A percentile compares a stretch with the other conserved stretches of the same genome.
Evolutionary conservation across 495 filamentous ascomycete species (phyloP).

Genomic region (Poronia punctata): DNA sequence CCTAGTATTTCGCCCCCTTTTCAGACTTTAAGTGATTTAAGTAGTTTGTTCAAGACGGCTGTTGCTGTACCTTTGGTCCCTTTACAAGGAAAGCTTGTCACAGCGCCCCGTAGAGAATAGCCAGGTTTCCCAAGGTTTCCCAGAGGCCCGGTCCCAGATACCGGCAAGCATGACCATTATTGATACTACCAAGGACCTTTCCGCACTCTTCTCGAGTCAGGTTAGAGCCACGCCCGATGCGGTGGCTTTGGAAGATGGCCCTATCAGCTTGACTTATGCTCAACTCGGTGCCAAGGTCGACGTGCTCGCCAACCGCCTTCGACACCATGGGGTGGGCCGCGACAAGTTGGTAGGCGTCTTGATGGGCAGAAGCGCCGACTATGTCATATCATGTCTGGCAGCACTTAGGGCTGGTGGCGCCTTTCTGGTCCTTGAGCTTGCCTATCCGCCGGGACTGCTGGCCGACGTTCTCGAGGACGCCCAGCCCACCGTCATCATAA

Average conservation of each 20-base stretch:
- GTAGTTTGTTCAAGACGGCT: no score
- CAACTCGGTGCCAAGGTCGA: conserved; percentile 54
- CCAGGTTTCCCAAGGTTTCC: neutral
- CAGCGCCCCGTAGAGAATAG: neutral
- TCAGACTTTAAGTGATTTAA: no score
- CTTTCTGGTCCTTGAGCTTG: conserved; percentile 64
- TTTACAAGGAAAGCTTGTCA: no score
- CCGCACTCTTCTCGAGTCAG: conserved; percentile 53
- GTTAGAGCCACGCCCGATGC: conserved; percentile 50
- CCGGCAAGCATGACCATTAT: conserved; percentile 44
- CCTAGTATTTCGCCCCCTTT: no score
- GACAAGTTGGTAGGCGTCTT: conserved; percentile 59
- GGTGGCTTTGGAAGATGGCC: conserved; percentile 55
- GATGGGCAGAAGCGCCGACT: conserved; percentile 58
- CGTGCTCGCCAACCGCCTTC: conserved; percentile 46
- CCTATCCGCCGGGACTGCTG: conserved; percentile 57
- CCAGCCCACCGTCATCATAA: conserved; percentile 54
- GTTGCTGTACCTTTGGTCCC: no score
- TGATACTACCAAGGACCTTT: conserved; percentile 56
- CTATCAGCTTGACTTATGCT: conserved; percentile 49
- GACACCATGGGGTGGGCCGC: conserved; percentile 47
- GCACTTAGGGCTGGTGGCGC: conserved; percentile 60
- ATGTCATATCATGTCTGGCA: conserved; percentile 63
- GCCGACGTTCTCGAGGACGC: conserved; percentile 63
- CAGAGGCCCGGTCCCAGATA: neutral